phyloP scores from a whole-genome alignment of 192 early-diverging fungal genomes.

The Mortierella antarctica region DNA sequence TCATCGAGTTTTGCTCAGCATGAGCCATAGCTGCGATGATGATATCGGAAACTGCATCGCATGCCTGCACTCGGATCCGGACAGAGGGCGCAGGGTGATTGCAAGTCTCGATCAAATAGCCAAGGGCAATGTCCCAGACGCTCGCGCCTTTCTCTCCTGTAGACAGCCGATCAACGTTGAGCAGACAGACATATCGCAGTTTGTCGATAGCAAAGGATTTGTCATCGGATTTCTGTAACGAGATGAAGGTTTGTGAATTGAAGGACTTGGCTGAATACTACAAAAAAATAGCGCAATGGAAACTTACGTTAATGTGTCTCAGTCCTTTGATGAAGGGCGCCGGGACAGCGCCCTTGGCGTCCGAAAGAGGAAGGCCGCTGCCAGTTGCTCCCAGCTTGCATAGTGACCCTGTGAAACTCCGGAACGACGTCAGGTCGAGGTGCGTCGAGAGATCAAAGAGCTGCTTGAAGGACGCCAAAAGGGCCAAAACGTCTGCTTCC shows the following conservation, averaged over 20 bases:
- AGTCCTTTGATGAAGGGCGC: constrained; percentile 44
- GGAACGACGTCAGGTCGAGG: constrained; percentile 68
- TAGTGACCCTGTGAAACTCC: constrained; percentile 73
- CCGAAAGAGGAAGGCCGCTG: constrained; percentile 58
- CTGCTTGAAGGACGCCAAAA: constrained; percentile 66
- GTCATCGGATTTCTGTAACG: constrained; percentile 71
- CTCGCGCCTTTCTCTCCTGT: constrained; percentile 51
- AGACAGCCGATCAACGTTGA: constrained; percentile 68
- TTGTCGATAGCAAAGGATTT: constrained; percentile 85
- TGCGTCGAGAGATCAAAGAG: constrained; percentile 75
- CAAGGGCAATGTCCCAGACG: constrained; percentile 74
- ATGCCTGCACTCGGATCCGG: constrained; percentile 79
- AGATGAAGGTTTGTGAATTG: not conserved
- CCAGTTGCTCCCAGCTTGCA: constrained; percentile 70
- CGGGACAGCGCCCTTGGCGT: constrained; percentile 43
- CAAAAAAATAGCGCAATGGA: not conserved
- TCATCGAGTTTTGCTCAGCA: constrained; percentile 67
- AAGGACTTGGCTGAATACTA: not conserved
- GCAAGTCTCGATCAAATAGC: constrained; percentile 80
- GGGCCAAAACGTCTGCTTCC: constrained; percentile 58
- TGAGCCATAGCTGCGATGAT: constrained; percentile 77
- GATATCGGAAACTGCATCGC: constrained; percentile 80
- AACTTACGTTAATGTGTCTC: constrained; percentile 52
- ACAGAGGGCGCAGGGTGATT: constrained; percentile 64
- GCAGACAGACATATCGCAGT: constrained; percentile 67